These are phyloP conservation scores for Chamaenerion angustifolium DNA, from an alignment of 345 rosid species.

Conservation along the genomic window DNA sequence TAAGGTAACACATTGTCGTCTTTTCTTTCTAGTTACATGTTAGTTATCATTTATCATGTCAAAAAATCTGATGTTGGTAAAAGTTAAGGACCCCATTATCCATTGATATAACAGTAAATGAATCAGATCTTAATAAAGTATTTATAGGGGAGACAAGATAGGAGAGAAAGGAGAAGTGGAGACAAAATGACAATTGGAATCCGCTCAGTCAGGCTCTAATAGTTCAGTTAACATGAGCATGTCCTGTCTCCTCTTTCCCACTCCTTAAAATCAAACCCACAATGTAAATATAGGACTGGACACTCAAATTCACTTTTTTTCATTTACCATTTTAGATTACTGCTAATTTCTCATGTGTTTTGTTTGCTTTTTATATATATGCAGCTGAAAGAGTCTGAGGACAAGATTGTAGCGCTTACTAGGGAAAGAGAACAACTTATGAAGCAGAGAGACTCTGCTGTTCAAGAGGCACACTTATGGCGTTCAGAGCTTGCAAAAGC, in stretches of 20 bases:
- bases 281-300: too few species aligned
- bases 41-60: background rate
- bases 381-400: constrained; percentile 68
- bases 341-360: background rate
- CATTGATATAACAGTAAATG: too few species aligned
- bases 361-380: constrained; percentile 7
- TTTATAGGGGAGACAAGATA: too few species aligned
- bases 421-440: constrained; percentile 68
- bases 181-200: too few species aligned
- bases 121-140: too few species aligned
- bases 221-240: background rate
- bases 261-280: too few species aligned
- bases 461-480: constrained; percentile 92
- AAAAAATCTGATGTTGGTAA: background rate
- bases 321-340: background rate
- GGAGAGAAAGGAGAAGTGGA: too few species aligned
- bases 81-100: too few species aligned
- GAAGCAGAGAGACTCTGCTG: constrained; percentile 73
- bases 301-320: too few species aligned
- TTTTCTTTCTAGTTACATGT: background rate
- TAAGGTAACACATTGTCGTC: constrained; percentile 34
- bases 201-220: too few species aligned
- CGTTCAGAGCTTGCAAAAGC: constrained; percentile 96
- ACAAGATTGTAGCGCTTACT: constrained; percentile 35
- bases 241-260: too few species aligned